Base-by-base conservation (phyloP, 306 rosid genomes). In the Chamaecrista fasciculata region DNA sequence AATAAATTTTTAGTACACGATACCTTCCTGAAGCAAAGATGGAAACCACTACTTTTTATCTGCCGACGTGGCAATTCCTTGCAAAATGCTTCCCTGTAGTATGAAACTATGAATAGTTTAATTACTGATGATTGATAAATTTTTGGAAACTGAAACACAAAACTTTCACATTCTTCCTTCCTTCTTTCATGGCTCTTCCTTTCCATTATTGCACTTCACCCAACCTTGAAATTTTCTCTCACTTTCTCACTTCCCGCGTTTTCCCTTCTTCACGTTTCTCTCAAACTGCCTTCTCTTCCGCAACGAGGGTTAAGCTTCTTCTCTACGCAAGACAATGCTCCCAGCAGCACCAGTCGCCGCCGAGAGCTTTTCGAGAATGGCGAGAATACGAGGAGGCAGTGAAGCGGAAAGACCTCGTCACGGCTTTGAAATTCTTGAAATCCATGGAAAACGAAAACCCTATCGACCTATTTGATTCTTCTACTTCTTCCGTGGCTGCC, bases 331-430 rank as follows among this genome's bases (percentile, higher is more conserved):
- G 59, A 24, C 75, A 52, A 36, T 28, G 4, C 56, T 26, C 18
- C 16, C 69, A 33, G 3, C 59, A 18, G 18, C 46, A 33, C 11
- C 70, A 8, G 19, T 29, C 0, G 18, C 59, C 44, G 5, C 39
- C 26, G 44, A 55, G 73, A 14, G 93, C 87, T 55, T 74, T 92
- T 69, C 89, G 89, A 42, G 93, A 90, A 78, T 92, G 98, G 98
- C 78, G 80, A 3, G 98, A 92, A 11, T 92, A 90, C 82, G 98
- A 90, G 74, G 98, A 90, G 31, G 98, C 96, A 8, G 86, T 92
- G 67, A 92, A 86, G 84, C 96, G 96, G 73, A 92, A 87, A 60
- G 98, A 92, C 88, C 96, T 92, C 24, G 91, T 89, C 11, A 84
- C 84, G 31, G 98, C 98, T 72, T 88, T 92, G 36, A 47, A 77